Conservation (phyloP, 2,329 filamentous ascomycete genomes). For the Sporothrix brunneoviolacea region DNA sequence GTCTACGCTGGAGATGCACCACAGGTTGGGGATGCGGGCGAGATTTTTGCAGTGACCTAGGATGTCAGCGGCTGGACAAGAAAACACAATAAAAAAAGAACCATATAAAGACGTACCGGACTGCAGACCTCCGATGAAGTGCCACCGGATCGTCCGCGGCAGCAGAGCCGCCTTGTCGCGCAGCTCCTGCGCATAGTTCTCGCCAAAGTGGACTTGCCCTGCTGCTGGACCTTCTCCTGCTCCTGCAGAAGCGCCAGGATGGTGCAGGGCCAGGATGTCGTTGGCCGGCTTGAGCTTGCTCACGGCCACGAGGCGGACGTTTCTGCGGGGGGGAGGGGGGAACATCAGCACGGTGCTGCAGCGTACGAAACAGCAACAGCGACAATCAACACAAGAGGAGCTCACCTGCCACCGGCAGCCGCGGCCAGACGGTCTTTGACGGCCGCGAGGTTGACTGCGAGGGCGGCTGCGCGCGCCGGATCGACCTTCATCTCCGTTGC, state of each 20-base stretch:
- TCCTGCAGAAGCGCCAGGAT: conserved; percentile 25
- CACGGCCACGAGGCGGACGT: conserved; percentile 82
- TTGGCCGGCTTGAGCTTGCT: conserved; percentile 93
- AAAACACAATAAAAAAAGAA: not conserved
- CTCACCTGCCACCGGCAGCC: conserved; percentile 29
- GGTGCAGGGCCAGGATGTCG: conserved; percentile 80
- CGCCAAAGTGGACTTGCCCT: conserved; percentile 80
- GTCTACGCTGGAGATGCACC: conserved; percentile 88
- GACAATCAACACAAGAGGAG: too few species aligned
- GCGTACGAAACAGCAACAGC: too few species aligned
- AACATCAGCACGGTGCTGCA: not conserved
- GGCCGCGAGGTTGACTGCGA: conserved; percentile 54
- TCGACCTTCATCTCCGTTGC: conserved; percentile 52
- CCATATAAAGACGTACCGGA: conserved; percentile 50
- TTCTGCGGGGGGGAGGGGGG: not conserved
- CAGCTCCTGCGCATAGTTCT: conserved; percentile 93
- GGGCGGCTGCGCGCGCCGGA: conserved; percentile 52
- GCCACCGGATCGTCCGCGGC: conserved; percentile 75
- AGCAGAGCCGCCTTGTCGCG: conserved; percentile 76
- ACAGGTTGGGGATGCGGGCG: conserved; percentile 81
- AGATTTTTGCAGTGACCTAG: conserved; percentile 83
- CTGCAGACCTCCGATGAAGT: conserved; percentile 93
- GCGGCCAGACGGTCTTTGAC: conserved; percentile 53
- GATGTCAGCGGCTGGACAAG: not conserved
- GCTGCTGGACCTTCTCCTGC: too few species aligned